Base-by-base conservation (phyloP, 2,329 filamentous ascomycete genomes). In the Zarea fungicola region DNA sequence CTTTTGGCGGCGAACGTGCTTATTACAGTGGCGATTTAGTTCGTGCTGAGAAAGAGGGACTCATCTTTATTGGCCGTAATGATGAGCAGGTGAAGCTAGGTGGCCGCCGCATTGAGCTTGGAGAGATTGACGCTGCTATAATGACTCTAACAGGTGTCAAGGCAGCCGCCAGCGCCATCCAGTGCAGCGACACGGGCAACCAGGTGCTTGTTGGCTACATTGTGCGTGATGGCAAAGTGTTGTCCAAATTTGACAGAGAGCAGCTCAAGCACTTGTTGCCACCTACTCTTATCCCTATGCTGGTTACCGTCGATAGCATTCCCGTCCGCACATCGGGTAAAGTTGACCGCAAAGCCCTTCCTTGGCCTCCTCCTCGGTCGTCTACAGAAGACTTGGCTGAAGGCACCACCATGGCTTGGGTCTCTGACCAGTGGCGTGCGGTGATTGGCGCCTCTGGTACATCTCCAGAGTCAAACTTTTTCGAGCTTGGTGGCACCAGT, bases 41-140 rank as follows among this genome's bases (percentile, higher is more conserved):
- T 2, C 51, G 55, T 18, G 56, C 57, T 19, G 56, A 58, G 19
- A 49, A 22, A 7, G 46, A 56, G 4, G 58, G 58, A 6, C 51
- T 54, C 13, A 29, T 59, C 19, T 60, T 57, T 21, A 42, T 60
- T 13, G 59, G 61, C 21, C 58, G 60, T 6, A 59, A 59, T 26
- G 59, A 63, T 36, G 43, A 56, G 16, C 59, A 62, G 43, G 57
- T 62, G 45, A 63, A 63, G 51, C 53, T 63, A 18, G 57, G 56
- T 4, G 60, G 61, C 1, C 57, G 61, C 5, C 55, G 60, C 22
- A 48, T 61, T 16, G 61, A 62, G 47, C 56, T 60, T 1, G 60
- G 55, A 18, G 61, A 63, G 35, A 54, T 63, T 36, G 57, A 62
- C 35, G 50, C 54, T 16, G 55, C 52, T 9, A 43, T 61, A 13